Percentiles rank a stretch among this genome's conserved stretches.
These are phyloP conservation scores for Chaetomiaceae sp. DNA, from an alignment of 2,329 filamentous ascomycete genomes.

Conservation along the genomic window DNA sequence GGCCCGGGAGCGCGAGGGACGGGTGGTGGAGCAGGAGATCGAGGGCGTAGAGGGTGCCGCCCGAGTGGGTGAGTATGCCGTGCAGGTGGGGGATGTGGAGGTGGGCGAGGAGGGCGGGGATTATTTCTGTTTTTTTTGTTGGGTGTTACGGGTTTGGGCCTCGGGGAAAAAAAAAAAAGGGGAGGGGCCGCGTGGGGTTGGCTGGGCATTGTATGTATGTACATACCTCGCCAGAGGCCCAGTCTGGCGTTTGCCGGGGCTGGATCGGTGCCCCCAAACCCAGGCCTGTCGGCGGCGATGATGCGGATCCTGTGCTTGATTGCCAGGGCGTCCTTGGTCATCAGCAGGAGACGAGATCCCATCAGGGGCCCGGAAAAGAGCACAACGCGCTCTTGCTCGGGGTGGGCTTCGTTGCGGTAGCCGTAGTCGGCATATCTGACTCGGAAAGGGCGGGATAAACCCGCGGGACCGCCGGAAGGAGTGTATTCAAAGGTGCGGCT, in stretches of 20 bases:
- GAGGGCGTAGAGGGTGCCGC: slow-evolving; percentile 32
- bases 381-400: slow-evolving; percentile 28
- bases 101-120: slow-evolving; percentile 33
- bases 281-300: slow-evolving; percentile 34
- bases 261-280: slow-evolving; percentile 34
- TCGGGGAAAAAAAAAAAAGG: no score
- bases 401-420: slow-evolving; percentile 28
- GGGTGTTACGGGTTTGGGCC: no score
- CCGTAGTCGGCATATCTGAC: slow-evolving; percentile 33
- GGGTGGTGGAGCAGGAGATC: slow-evolving; percentile 31
- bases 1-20: slow-evolving; percentile 26
- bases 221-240: slow-evolving; percentile 28
- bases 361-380: slow-evolving; percentile 32
- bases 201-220: no score
- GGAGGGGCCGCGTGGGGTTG: no score
- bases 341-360: slow-evolving; percentile 30
- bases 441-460: slow-evolving; percentile 14
- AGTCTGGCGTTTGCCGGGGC: slow-evolving; percentile 25
- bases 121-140: no score
- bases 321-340: slow-evolving; percentile 34
- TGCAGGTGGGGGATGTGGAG: slow-evolving; percentile 31
- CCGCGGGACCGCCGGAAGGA: slow-evolving; percentile 14
- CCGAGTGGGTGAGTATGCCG: slow-evolving; percentile 30
- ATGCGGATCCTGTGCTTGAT: slow-evolving; percentile 32
- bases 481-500: slow-evolving; percentile 22